Evolutionary conservation across 1,139 yeast genomes (phyloP).

Genomic region (Suhomyces atakaporum): DNA sequence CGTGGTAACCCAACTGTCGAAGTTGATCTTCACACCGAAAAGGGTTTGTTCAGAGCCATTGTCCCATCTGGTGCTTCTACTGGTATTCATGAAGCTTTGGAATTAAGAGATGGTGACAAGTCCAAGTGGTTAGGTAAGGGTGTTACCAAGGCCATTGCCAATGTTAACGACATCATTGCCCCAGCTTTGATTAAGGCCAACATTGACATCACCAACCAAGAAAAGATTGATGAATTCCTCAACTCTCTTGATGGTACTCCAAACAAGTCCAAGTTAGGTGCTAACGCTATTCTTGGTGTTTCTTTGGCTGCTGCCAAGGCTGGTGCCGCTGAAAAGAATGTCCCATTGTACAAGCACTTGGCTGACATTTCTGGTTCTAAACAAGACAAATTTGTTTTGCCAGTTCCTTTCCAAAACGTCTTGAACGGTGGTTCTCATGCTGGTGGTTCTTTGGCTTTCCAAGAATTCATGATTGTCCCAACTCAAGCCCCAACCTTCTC

Average conservation of each 20-base stretch:
- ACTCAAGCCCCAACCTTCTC: constrained; percentile 81
- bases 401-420: constrained; percentile 97
- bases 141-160: constrained; percentile 87
- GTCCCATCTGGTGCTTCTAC: constrained; percentile 98
- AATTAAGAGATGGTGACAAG: constrained; percentile 93
- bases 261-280: constrained; percentile 93
- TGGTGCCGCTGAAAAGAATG: constrained; percentile 87
- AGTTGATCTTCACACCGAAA: constrained; percentile 84
- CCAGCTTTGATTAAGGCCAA: constrained; percentile 79
- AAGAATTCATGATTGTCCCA: constrained; percentile 98
- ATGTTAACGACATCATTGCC: constrained; percentile 86
- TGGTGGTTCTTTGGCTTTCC: constrained; percentile 97
- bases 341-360: constrained; percentile 85
- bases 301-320: constrained; percentile 93
- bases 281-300: constrained; percentile 94
- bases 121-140: constrained; percentile 96
- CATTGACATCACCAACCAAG: constrained; percentile 77
- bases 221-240: constrained; percentile 76
- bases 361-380: constrained; percentile 63
- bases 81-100: constrained; percentile 92
- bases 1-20: constrained; percentile 99
- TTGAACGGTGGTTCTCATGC: constrained; percentile 99
- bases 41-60: constrained; percentile 87
- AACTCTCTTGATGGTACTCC: constrained; percentile 84
- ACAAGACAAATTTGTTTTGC: constrained; percentile 71